These are phyloP conservation scores for Tricholoma matsutake DNA, from an alignment of 768 basidiomycete species.

Conservation along the genomic window DNA sequence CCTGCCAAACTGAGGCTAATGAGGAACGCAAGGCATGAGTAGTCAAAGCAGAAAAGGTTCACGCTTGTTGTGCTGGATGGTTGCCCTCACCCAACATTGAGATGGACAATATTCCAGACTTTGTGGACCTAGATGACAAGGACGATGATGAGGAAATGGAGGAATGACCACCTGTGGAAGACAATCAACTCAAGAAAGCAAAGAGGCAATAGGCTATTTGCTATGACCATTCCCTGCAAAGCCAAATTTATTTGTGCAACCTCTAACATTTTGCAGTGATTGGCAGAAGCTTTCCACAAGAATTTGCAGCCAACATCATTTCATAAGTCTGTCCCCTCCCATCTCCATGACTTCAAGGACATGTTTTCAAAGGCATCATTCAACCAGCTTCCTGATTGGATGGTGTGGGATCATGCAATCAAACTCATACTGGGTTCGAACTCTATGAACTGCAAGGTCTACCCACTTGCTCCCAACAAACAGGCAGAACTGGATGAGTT, in stretches of 20 bases:
- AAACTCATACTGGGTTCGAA: slow-evolving; percentile 9
- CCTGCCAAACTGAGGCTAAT: background rate
- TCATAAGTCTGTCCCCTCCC: background rate
- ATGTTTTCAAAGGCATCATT: background rate
- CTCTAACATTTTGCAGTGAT: background rate
- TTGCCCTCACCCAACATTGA: background rate
- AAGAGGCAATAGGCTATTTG: background rate
- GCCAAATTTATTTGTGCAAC: background rate
- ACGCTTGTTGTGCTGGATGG: background rate
- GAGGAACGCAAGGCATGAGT: background rate
- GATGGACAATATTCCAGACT: background rate
- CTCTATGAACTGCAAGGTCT: slow-evolving; percentile 1
- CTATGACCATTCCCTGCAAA: background rate
- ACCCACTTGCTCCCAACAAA: slow-evolving; percentile 2
- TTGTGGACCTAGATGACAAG: background rate
- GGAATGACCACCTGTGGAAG: background rate
- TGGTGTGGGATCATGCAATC: slow-evolving; percentile 15
- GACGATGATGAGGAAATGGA: background rate
- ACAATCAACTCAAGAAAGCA: background rate
- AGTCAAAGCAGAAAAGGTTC: background rate
- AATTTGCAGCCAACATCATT: background rate
- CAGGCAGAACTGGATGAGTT: background rate
- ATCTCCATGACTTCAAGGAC: background rate
- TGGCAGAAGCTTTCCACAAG: background rate
- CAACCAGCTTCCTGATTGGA: slow-evolving; percentile 16